phyloP scores from a whole-genome alignment of 805 yeast genomes.

The Starmerella etchellsii region DNA sequence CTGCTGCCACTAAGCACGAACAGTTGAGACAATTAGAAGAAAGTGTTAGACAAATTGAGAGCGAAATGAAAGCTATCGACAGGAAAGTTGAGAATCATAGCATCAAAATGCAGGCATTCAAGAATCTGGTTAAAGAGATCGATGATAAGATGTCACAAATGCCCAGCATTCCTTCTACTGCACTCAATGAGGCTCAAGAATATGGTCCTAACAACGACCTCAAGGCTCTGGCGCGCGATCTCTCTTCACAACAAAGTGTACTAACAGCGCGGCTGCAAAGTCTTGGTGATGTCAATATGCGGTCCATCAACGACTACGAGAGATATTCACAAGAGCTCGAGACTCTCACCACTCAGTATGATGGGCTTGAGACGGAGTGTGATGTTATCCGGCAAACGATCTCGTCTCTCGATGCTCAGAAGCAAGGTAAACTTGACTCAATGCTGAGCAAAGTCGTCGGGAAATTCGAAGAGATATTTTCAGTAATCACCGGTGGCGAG shows the following conservation, averaged over 20 bases:
- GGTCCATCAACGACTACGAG: constrained; percentile 73
- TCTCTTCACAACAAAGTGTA: constrained; percentile 6
- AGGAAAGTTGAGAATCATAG: constrained; percentile 1
- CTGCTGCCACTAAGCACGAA: neutral
- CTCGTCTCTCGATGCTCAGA: constrained; percentile 55
- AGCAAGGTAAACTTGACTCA: constrained; percentile 65
- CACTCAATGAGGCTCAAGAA: constrained; percentile 27
- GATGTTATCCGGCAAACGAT: constrained; percentile 59
- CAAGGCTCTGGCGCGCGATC: neutral
- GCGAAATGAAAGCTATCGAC: neutral
- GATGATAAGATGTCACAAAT: neutral
- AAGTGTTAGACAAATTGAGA: neutral
- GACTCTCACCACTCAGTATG: constrained; percentile 49
- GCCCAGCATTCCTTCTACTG: constrained; percentile 2
- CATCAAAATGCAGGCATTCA: constrained; percentile 2
- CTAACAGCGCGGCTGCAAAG: constrained; percentile 35
- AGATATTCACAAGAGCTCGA: constrained; percentile 62
- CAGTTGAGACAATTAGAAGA: neutral
- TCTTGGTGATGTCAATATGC: constrained; percentile 70
- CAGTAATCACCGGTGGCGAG: constrained; percentile 71
- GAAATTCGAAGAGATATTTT: constrained; percentile 33
- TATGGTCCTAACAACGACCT: no score
- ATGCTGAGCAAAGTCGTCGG: constrained; percentile 29
- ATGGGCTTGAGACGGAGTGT: constrained; percentile 57
- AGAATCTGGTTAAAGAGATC: neutral